Evolutionary conservation across 2,329 filamentous ascomycete species (phyloP), one percentile per base, ranked within the genome.

Genomic region (Dothideomycetes sp.): DNA sequence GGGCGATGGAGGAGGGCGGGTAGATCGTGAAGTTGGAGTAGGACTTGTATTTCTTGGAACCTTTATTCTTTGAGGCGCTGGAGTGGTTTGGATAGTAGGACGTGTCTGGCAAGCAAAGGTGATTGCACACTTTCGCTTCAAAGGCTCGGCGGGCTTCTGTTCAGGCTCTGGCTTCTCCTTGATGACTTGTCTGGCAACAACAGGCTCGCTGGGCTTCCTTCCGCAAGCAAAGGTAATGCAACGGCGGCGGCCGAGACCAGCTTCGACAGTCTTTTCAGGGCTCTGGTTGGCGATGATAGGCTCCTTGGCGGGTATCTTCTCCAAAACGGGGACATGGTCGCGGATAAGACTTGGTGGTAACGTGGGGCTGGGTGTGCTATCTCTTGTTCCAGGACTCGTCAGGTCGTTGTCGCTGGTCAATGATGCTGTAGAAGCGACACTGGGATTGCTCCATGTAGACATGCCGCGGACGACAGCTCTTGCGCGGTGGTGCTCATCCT

Each of bases 161-260:
- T 30, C 32, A n/a, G 40, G 5, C 4, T 36, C 40, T 9, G 53
- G 50, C 49, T 61, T 58, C 4, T 58, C 46, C 30, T 55, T 50
- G n/a, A n/a, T n/a, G n/a, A n/a, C n/a, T n/a, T n/a, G n/a, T n/a
- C n/a, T n/a, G n/a, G n/a, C n/a, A n/a, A n/a, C n/a, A n/a, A n/a
- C n/a, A n/a, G n/a, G n/a, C n/a, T n/a, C n/a, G n/a, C 59, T 47
- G 66, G 68, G 19, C 54, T 80, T 84, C 29, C 73, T 73, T 27
- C 75, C 79, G 57, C 89, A 96, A 24, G 86, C 87, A 59, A 96
- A 96, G 44, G 83, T 89, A 50, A 96, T 95, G 60, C 84, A 89
- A 44, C 88, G 77, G 65, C 88, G 94, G 53, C 84, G 82, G 36
- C 78, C 80, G 37, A 79, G 62, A 9, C 66, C 70, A n/a, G 71